A percentile compares a stretch with the other conserved stretches of the same genome.
phyloP scores from a whole-genome alignment of 352 stramenopile genomes.

The Pythium rishiriense region DNA sequence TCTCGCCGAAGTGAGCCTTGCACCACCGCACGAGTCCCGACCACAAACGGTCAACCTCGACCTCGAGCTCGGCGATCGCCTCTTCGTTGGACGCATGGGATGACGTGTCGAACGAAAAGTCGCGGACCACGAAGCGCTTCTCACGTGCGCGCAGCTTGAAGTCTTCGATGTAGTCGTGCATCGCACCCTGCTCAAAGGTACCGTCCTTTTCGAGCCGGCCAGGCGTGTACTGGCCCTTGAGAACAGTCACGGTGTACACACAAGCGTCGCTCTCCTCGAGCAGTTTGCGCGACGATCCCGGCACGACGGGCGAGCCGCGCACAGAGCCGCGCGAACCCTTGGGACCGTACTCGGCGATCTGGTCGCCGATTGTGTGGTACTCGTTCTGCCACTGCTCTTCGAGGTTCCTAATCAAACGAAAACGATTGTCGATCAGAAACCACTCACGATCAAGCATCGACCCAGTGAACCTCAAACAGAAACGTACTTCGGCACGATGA shows the following conservation, averaged over 20 bases:
- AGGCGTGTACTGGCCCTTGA: slow-evolving; percentile 93
- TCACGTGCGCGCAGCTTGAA: slow-evolving; percentile 93
- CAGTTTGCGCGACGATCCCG: slow-evolving; percentile 89
- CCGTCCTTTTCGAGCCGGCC: slow-evolving; percentile 85
- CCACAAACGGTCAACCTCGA: slow-evolving; percentile 94
- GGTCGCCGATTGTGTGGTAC: slow-evolving; percentile 87
- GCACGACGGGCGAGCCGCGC: slow-evolving; percentile 95
- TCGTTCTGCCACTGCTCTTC: slow-evolving; percentile 89
- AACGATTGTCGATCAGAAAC: too few relatives aligned
- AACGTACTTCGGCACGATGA: slow-evolving; percentile 91
- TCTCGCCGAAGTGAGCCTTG: slow-evolving; percentile 98
- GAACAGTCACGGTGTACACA: slow-evolving; percentile 95
- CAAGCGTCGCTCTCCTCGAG: slow-evolving; percentile 91
- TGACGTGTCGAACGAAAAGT: slow-evolving; percentile 93
- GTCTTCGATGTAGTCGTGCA: slow-evolving; percentile 94
- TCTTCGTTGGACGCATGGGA: slow-evolving; percentile 88
- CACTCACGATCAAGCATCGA: too few relatives aligned
- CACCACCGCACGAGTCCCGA: slow-evolving; percentile 96
- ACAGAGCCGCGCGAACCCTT: slow-evolving; percentile 90
- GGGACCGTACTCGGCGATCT: slow-evolving; percentile 90
- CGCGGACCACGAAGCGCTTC: slow-evolving; percentile 91
- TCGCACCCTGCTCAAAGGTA: slow-evolving; percentile 90
- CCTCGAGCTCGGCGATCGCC: slow-evolving; percentile 80
- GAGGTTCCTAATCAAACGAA: slow-evolving; percentile 52
- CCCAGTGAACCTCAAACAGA: too few relatives aligned